Evolutionary conservation across 139 green algal genomes (phyloP).

Genomic region (Coelastrella sp.): DNA sequence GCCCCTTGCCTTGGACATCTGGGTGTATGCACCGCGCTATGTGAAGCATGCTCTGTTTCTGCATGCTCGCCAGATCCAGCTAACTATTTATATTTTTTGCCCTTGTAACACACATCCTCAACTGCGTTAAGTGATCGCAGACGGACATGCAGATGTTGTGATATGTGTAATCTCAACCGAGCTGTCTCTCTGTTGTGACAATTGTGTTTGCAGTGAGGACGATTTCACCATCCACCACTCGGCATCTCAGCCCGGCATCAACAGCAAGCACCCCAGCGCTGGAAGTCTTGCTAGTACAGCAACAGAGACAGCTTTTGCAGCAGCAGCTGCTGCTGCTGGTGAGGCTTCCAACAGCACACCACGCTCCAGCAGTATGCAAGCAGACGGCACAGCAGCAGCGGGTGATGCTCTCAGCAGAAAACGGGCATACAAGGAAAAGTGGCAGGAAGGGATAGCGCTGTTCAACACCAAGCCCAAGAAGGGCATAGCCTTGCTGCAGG

Average conservation of each 20-base stretch:
- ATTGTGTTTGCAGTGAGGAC: constrained; percentile 33
- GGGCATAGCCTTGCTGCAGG: constrained; percentile 86
- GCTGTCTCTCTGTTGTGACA: not conserved
- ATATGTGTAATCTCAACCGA: no score
- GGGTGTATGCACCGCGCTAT: no score
- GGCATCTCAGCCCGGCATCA: constrained; percentile 5
- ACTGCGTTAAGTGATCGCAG: no score
- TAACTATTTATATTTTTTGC: no score
- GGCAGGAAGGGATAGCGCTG: constrained; percentile 85
- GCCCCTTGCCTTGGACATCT: no score
- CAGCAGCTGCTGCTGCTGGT: constrained; percentile 21
- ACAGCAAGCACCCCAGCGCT: not conserved
- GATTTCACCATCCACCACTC: not conserved
- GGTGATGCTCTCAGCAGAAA: constrained; percentile 56
- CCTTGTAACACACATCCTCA: no score
- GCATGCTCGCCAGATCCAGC: no score
- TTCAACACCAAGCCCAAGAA: constrained; percentile 99
- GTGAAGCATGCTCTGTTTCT: no score
- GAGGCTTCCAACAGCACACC: not conserved
- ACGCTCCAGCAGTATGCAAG: not conserved
- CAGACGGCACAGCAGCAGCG: constrained; percentile 30
- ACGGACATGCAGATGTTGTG: no score
- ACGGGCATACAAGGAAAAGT: constrained; percentile 70
- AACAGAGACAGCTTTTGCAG: constrained; percentile 1
- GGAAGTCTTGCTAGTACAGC: constrained; percentile 11